Base-by-base conservation (phyloP, 2,329 filamentous ascomycete species). In the Paraphoma chrysanthemicola region DNA sequence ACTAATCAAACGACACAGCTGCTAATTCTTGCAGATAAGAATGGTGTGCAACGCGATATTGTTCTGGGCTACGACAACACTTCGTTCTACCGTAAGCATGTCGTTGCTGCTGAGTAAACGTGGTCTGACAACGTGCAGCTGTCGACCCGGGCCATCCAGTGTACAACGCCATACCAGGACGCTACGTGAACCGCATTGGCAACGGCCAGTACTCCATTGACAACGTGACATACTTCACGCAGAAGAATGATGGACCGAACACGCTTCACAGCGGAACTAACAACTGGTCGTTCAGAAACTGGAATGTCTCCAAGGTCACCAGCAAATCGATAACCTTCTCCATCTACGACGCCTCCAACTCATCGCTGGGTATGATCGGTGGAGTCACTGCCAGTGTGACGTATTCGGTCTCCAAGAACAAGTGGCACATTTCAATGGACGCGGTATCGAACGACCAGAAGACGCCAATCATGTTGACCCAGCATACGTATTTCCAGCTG, bases 401-500 rank as follows among this genome's bases (percentile, higher is more conserved):
- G 6, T 74, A 74, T 55, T 61, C 67, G n/a, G 58, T 74, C 4
- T 62, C 60, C 30, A 67, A 68, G 62, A 72, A 74, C 61, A 74
- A 65, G 44, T 74, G 72, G 72, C 67, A 61, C 46, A 74, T 74
- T 23, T 55, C 53, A 44, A 74, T 74, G 54, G 67, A 72, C 47
- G 72, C 72, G 10, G 54, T 57, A 9, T 73, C 72, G 1, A 66
- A 64, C 1, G 66, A 73, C 23, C 51, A 53, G 4, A 70, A 62
- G 64, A 73, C 69, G 9, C 71, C 71, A 2, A 62, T 74, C 42
- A 70, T 70, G 69, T 61, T 71, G 46, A 74, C 72, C 6, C 72
- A 74, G 57, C 72, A 74, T 54, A 74, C 72, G 7, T 74, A 74
- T 59, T 74, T 73, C 60, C 71, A 74, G 57, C 70, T 74, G 14